Evolutionary conservation across 2,329 filamentous ascomycete genomes (phyloP), one percentile per base, ranked within the genome.

Genomic region (Hypomyces perniciosus): DNA sequence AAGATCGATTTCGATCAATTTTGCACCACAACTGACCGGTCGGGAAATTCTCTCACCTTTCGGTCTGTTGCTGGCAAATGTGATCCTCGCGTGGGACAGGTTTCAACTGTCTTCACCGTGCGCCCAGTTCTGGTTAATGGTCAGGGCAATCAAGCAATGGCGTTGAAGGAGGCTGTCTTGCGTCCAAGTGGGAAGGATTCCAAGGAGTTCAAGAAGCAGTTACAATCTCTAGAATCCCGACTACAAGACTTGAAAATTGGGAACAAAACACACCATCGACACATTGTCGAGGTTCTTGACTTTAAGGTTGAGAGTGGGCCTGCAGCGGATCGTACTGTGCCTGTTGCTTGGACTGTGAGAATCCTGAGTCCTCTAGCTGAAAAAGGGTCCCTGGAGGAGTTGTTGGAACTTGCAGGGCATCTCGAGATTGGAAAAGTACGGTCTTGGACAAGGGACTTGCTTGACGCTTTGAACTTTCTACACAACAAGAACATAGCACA

Each of bases 401-500:
- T 95, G 20, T 75, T 99, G 30, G 86, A 92, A 51, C 80, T 92
- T 54, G 83, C 90, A 39, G 89, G 87, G 4, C 80, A 80, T 30
- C 72, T 96, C 46, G 81, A 86, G 39, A 79, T 88, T 46, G 80
- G 81, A 56, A 91, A 85, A 64, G 84, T 91, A 41, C 85, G 90
- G 48, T 84, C 88, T 27, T 97, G 90, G 86, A 93, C 90, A n/a
- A 83, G 91, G 53, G 90, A 96, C 61, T 76, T 99, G 13, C 79
- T 99, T 28, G 90, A 96, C 69, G 93, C 86, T 0, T 73, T 99
- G 29, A 87, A 90, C 52, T 95, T 86, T 65, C 81, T 95, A 47
- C 92, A 97, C 68, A 85, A 86, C 57, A 85, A 88, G 63, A 90
- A 90, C 20, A 77, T 96, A 51, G 76, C 89, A 27, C 93, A 97